Conservation (phyloP, 371 early-diverging fungal genomes). For the Chytridium lagenaria region DNA sequence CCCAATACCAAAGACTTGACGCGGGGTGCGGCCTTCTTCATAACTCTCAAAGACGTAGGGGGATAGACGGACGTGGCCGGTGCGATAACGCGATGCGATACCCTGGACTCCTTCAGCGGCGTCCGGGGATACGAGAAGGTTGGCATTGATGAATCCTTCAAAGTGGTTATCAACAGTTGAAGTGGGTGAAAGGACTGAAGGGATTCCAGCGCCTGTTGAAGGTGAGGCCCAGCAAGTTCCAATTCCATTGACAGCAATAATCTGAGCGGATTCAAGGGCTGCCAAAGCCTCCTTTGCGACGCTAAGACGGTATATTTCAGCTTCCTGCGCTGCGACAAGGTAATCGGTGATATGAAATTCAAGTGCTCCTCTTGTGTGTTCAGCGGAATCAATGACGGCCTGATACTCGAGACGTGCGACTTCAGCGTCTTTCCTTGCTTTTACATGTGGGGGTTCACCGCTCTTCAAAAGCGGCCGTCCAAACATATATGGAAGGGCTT, state of each 20-base stretch:
- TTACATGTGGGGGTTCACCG: slow-evolving; percentile 43
- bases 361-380: slow-evolving; percentile 44
- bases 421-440: slow-evolving; percentile 40
- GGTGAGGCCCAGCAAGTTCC: slow-evolving; percentile 25
- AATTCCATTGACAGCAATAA: slow-evolving; percentile 23
- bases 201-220: neutral
- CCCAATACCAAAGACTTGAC: slow-evolving; percentile 41
- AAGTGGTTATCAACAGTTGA: neutral
- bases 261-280: slow-evolving; percentile 43
- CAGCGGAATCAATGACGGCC: slow-evolving; percentile 29
- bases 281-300: slow-evolving; percentile 35
- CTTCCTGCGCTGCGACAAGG: slow-evolving; percentile 42
- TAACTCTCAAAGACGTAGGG: slow-evolving; percentile 34
- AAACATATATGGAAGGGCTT: slow-evolving; percentile 38
- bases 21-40: slow-evolving; percentile 29
- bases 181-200: neutral
- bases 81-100: slow-evolving; percentile 34
- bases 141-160: neutral
- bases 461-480: slow-evolving; percentile 38
- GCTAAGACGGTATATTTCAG: slow-evolving; percentile 32
- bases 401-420: slow-evolving; percentile 36
- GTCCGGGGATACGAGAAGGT: slow-evolving; percentile 27
- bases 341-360: slow-evolving; percentile 48
- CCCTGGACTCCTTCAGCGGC: slow-evolving; percentile 28
- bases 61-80: slow-evolving; percentile 38